Conservation (phyloP, 306 rosid genomes). For the Sophora flavescens region DNA sequence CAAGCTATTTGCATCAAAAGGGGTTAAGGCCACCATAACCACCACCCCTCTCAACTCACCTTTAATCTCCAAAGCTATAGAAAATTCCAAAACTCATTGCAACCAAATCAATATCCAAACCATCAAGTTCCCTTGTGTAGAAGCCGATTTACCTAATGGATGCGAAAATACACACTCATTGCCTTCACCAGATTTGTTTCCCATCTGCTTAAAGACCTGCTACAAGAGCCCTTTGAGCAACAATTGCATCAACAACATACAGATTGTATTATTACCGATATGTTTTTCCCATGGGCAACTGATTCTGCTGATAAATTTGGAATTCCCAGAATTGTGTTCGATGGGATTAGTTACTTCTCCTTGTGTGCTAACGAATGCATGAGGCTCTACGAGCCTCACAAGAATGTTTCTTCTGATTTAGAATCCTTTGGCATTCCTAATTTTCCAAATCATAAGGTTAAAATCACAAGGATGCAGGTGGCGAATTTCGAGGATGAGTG, state of each 20-base stretch:
- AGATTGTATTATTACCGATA: constrained; percentile 12
- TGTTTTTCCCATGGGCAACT: constrained; percentile 30
- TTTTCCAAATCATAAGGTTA: constrained; percentile 31
- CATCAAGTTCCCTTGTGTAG: constrained; percentile 43
- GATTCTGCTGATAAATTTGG: constrained; percentile 46
- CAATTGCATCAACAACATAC: constrained; percentile 32
- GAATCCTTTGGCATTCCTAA: constrained; percentile 55
- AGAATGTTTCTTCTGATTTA: constrained; percentile 42
- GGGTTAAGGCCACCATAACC: constrained; percentile 50
- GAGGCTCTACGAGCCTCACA: constrained; percentile 47
- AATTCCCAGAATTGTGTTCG: constrained; percentile 59
- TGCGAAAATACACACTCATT: constrained; percentile 44
- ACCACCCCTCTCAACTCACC: constrained; percentile 55
- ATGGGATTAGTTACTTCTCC: constrained; percentile 53
- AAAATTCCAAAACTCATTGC: neutral
- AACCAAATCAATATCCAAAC: neutral
- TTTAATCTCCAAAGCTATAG: constrained; percentile 44
- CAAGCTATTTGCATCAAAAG: constrained; percentile 48
- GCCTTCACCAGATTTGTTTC: neutral
- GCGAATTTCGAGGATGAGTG: neutral
- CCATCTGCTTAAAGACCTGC: constrained; percentile 44
- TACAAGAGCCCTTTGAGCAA: constrained; percentile 46
- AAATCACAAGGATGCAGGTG: constrained; percentile 26
- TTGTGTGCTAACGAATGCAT: constrained; percentile 26
- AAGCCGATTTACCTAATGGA: constrained; percentile 48